These are phyloP conservation scores for Amaranthus tricolor DNA, from an alignment of 179 eudicot genomes.

Conservation along the genomic window DNA sequence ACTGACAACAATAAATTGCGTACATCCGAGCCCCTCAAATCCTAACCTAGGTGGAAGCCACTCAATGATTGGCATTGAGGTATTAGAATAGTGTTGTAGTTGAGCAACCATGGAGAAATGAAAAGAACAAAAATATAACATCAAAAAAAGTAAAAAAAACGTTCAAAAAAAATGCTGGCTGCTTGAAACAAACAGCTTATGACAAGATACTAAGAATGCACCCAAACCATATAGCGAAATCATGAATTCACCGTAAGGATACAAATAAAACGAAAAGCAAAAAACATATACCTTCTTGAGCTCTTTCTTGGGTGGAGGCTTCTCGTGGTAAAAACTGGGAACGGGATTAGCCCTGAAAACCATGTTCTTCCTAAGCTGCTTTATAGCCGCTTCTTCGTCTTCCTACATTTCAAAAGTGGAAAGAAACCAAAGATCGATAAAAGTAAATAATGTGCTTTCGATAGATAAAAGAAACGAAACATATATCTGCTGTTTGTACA, in stretches of 20 bases:
- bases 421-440: background rate
- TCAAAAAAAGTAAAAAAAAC: background rate
- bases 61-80: no score
- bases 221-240: background rate
- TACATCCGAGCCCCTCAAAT: no score
- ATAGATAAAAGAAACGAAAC: background rate
- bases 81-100: no score
- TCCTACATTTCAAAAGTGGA: conserved; percentile 41
- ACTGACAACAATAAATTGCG: no score
- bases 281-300: conserved; percentile 52
- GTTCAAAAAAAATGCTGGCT: background rate
- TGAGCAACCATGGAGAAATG: no score
- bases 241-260: background rate
- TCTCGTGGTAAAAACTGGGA: conserved; percentile 68
- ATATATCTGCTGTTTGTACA: background rate
- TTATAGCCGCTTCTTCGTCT: conserved; percentile 74
- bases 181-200: background rate
- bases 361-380: conserved; percentile 75
- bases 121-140: background rate
- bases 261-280: background rate
- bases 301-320: conserved; percentile 69
- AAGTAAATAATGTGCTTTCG: background rate
- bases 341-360: conserved; percentile 76
- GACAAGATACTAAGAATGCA: background rate
- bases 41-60: no score